These are phyloP conservation scores for Arabidopsis lyrata DNA, from an alignment of 441 rosid species.

Conservation along the genomic window DNA sequence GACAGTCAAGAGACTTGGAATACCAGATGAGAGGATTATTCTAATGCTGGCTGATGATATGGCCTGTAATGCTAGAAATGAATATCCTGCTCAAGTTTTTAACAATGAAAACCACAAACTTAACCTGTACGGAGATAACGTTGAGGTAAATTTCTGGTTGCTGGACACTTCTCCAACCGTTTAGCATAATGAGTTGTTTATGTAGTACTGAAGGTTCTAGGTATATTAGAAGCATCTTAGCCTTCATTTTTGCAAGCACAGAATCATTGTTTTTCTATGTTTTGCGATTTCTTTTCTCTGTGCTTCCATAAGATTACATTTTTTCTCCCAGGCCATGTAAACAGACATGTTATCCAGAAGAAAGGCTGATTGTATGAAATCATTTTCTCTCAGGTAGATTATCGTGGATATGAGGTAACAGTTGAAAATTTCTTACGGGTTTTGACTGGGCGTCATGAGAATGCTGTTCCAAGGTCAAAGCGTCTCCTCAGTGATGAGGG, in stretches of 20 bases:
- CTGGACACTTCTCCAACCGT: background rate
- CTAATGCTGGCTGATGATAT: constrained; percentile 98
- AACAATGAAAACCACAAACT: constrained; percentile 94
- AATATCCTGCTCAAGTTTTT: constrained; percentile 97
- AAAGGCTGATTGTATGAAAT: constrained; percentile 44
- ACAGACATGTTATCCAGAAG: background rate
- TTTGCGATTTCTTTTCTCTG: background rate
- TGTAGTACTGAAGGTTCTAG: constrained; percentile 1
- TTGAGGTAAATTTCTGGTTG: constrained; percentile 65
- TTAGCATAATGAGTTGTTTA: background rate
- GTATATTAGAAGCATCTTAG: constrained; percentile 5
- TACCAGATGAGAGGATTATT: constrained; percentile 96
- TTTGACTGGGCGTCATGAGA: constrained; percentile 87
- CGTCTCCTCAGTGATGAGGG: constrained; percentile 98
- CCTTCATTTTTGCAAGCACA: background rate
- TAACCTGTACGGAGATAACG: constrained; percentile 97
- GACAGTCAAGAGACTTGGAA: constrained; percentile 94
- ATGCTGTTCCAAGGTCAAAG: constrained; percentile 98
- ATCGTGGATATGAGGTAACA: constrained; percentile 96
- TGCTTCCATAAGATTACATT: background rate
- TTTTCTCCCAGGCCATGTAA: background rate
- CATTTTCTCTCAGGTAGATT: constrained; percentile 79
- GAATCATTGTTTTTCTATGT: background rate
- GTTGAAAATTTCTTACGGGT: constrained; percentile 90
- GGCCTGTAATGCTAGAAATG: constrained; percentile 97